Percentiles rank a stretch among this genome's conserved stretches.
phyloP scores from a whole-genome alignment of 164 flowering plant species.

The Aristolochia fimbriata region DNA sequence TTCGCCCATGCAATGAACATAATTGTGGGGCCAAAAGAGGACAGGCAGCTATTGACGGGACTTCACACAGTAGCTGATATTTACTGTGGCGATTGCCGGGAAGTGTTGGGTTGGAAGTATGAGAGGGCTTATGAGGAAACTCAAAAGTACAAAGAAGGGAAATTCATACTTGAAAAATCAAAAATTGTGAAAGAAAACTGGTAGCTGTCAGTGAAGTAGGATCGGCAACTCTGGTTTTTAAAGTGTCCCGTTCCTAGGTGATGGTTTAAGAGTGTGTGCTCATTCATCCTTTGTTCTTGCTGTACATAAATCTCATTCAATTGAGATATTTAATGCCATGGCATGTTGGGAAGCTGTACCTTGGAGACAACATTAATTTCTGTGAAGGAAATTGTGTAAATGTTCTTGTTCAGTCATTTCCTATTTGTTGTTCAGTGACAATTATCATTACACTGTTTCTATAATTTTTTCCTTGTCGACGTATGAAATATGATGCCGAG shows the following conservation, averaged over 20 bases:
- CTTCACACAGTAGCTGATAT: conserved; percentile 55
- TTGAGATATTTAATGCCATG: conserved; percentile 14
- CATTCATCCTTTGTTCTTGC: conserved; percentile 12
- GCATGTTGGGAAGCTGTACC: conserved; percentile 7
- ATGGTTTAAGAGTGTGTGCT: conserved; percentile 11
- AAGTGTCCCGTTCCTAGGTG: conserved; percentile 1
- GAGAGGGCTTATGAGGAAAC: conserved; percentile 41
- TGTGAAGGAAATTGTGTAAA: conserved; percentile 12
- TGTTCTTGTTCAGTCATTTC: neutral
- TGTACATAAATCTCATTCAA: conserved; percentile 21
- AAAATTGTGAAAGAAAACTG: conserved; percentile 47
- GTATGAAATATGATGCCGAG: too few species aligned
- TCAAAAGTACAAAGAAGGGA: conserved; percentile 67
- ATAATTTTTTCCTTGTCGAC: too few species aligned
- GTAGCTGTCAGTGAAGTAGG: conserved; percentile 11
- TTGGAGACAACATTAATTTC: neutral
- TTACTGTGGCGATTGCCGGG: conserved; percentile 35
- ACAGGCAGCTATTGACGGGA: conserved; percentile 47
- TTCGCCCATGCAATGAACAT: conserved; percentile 54
- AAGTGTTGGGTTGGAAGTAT: conserved; percentile 59
- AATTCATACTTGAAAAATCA: conserved; percentile 44
- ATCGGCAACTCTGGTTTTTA: neutral
- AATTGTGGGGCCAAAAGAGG: conserved; percentile 37
- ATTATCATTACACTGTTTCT: too few species aligned
- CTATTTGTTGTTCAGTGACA: neutral